These are phyloP conservation scores for Malus sieversii DNA, from an alignment of 306 rosid genomes.

Conservation along the genomic window DNA sequence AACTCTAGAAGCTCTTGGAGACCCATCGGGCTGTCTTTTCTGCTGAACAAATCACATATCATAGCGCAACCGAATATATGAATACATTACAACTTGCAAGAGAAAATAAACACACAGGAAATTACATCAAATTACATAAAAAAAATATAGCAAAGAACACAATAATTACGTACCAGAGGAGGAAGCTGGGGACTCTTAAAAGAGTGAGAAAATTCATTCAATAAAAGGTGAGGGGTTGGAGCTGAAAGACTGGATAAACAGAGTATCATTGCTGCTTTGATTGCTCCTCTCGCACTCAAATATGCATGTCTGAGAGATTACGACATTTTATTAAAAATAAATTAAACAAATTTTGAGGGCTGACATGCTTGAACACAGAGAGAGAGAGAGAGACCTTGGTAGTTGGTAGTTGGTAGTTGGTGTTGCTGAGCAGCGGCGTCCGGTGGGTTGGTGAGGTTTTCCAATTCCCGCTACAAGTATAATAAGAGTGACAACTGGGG, in stretches of 20 bases:
- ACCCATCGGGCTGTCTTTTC: slow-evolving; percentile 26
- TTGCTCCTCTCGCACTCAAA: slow-evolving; percentile 17
- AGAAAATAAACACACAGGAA: neutral
- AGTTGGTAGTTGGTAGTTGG: neutral
- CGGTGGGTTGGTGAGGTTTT: neutral
- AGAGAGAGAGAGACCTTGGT: neutral
- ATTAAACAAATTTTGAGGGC: neutral
- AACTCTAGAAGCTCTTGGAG: slow-evolving; percentile 39
- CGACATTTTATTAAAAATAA: neutral
- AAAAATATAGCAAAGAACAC: neutral
- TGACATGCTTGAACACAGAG: neutral
- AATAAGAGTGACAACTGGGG: neutral
- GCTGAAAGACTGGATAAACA: slow-evolving; percentile 37
- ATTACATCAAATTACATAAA: neutral
- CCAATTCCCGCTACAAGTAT: neutral
- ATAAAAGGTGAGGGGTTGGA: slow-evolving; percentile 37
- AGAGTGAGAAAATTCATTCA: slow-evolving; percentile 27
- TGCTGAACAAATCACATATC: slow-evolving; percentile 10
- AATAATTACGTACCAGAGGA: slow-evolving; percentile 37
- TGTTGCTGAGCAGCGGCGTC: neutral
- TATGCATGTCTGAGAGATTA: slow-evolving; percentile 6
- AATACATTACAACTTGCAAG: neutral
- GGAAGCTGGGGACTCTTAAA: slow-evolving; percentile 42
- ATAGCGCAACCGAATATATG: neutral
- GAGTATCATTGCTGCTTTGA: slow-evolving; percentile 40